These are phyloP conservation scores for Arachis monticola DNA, from an alignment of 331 rosid species.

Conservation along the genomic window DNA sequence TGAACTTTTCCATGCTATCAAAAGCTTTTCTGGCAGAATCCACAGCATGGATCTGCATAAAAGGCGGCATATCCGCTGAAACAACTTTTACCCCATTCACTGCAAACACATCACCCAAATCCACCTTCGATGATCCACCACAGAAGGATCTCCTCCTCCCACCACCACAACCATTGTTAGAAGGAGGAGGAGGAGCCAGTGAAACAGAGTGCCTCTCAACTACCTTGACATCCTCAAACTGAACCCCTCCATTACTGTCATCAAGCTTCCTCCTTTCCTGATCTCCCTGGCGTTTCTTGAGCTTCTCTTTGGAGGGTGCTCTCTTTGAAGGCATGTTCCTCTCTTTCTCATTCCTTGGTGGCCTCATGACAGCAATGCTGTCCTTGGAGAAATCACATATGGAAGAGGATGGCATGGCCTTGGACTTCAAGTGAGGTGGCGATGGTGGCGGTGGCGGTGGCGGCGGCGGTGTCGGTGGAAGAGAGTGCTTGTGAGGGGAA, in stretches of 20 bases:
- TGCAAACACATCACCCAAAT: slow-evolving; percentile 68
- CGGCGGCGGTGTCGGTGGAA: not conserved
- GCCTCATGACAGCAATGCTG: not conserved
- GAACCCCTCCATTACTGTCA: not conserved
- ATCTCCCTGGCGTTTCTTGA: slow-evolving; percentile 42
- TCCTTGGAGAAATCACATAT: slow-evolving; percentile 49
- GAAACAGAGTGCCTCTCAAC: slow-evolving; percentile 49
- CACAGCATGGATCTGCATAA: slow-evolving; percentile 97
- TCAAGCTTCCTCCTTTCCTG: not conserved
- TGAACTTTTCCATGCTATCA: slow-evolving; percentile 84
- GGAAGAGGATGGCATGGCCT: slow-evolving; percentile 57
- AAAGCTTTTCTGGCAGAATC: slow-evolving; percentile 77
- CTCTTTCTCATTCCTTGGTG: slow-evolving; percentile 32
- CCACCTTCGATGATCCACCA: slow-evolving; percentile 49
- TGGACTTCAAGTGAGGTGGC: slow-evolving; percentile 39
- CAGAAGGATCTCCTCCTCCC: slow-evolving; percentile 72
- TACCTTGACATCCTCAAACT: slow-evolving; percentile 39
- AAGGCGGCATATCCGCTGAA: slow-evolving; percentile 92
- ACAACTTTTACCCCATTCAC: slow-evolving; percentile 76
- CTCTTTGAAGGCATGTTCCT: slow-evolving; percentile 27
- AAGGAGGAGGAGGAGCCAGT: slow-evolving; percentile 1
- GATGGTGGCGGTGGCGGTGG: not conserved
- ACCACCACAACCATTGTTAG: slow-evolving; percentile 14
- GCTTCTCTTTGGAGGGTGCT: slow-evolving; percentile 43
- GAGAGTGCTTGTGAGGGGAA: slow-evolving; percentile 40